Evolutionary conservation across 345 rosid species (phyloP).

Genomic region (Eutrema heterophyllum): DNA sequence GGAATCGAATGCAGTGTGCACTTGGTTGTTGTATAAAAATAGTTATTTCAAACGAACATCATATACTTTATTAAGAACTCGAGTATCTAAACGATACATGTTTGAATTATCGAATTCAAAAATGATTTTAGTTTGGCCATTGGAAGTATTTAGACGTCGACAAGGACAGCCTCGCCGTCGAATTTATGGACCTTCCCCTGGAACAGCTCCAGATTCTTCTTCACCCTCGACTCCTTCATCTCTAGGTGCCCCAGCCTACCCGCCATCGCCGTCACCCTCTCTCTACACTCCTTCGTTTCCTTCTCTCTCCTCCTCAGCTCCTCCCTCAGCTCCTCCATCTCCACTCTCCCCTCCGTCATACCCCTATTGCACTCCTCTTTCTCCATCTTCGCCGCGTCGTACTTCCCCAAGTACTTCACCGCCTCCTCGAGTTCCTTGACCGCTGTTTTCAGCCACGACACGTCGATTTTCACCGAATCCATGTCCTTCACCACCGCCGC

Average conservation of each 20-base stretch:
- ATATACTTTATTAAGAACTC: too few relatives aligned
- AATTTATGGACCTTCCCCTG: slow-evolving; percentile 21
- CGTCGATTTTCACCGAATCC: slow-evolving; percentile 60
- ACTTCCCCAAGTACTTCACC: slow-evolving; percentile 4
- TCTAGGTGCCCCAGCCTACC: slow-evolving; percentile 21
- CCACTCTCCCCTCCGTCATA: slow-evolving; percentile 14
- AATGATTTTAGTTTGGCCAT: too few relatives aligned
- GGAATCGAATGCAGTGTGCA: too few relatives aligned
- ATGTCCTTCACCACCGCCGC: slow-evolving; percentile 74
- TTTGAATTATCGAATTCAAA: too few relatives aligned
- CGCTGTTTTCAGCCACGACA: slow-evolving; percentile 46
- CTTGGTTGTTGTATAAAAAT: too few relatives aligned
- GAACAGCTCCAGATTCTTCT: slow-evolving; percentile 13
- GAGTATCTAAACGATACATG: too few relatives aligned
- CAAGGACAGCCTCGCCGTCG: slow-evolving; percentile 16
- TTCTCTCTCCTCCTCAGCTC: slow-evolving; percentile 29
- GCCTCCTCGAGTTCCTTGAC: slow-evolving; percentile 46
- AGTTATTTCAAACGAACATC: too few relatives aligned
- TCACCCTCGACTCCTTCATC: slow-evolving; percentile 23
- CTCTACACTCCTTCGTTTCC: slow-evolving; percentile 21
- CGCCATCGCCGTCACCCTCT: slow-evolving; percentile 29
- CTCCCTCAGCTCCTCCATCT: slow-evolving; percentile 38
- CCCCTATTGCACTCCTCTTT: slow-evolving; percentile 17
- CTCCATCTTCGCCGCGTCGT: slow-evolving; percentile 13
- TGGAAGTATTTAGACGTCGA: not conserved